Base-by-base conservation (phyloP, 208 protist species). In the Wallacemonas sp. region DNA sequence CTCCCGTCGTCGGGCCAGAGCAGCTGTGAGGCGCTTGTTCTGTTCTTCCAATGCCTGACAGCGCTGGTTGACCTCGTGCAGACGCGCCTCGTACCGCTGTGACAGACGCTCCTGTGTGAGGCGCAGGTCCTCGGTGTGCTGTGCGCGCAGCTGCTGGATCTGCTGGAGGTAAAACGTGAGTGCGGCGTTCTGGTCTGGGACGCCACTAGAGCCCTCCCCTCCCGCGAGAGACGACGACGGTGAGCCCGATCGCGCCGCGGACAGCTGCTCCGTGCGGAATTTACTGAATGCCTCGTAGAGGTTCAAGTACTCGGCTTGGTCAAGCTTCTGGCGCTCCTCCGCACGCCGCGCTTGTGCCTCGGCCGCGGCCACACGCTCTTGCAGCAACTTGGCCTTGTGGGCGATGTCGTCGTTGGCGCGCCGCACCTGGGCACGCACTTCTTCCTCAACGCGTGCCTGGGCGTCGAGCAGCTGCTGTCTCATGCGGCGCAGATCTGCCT, bases 381-480 rank as follows among this genome's bases (percentile, higher is more conserved):
- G 75, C 31, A 86, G 72, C 4, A 91, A 70, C 15, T 62, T 63
- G 9, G 68, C 62, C 27, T 72, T 67, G 59, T 87, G 80, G 2
- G 67, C 70, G 22, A 90, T 77, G 45, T 90, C 86, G 28, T 91
- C 84, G 68, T 91, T 91, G 9, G 83, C 88, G 12, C 86, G 88
- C 14, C 75, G 80, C 39, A 91, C 84, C 66, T 90, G 82, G 12
- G 72, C 77, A n/a, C 77, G 71, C 34, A 87, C 77, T 56, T 90
- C 85, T n/a, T 80, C 83, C 61, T 91, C 81, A 11, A 87, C 80
- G 26, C 85, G 80, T 38, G 79, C 75, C 65, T 88, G 80, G 0
- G 82, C 81, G 9, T 91, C 88, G 15, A 81, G 61, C 21, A 94
- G 66, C 67, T 91, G 78, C 58, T 86, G 80, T 24, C 82, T 74